Evolutionary conservation across 495 filamentous ascomycete species (phyloP), one percentile per base, ranked within the genome.

Genomic region (Penicillium bovifimosum): DNA sequence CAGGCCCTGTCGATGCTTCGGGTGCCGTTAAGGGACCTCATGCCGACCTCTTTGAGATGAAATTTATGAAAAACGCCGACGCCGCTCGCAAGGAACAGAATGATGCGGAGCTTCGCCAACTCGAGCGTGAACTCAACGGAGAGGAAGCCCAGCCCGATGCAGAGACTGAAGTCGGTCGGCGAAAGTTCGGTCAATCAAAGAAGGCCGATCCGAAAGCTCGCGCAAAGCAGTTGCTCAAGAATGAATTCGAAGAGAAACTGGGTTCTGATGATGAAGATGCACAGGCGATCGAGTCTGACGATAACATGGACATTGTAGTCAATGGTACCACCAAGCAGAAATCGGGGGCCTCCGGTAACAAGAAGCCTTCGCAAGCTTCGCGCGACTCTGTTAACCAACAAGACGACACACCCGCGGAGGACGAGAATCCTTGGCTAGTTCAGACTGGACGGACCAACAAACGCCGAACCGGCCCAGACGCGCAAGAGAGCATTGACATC

Each of bases 41-140:
- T 55, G 72, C 78, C 16, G 79, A 76, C 50, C 72, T 96, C 8
- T 76, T 81, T 58, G 76, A 77, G 26, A 86, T 95, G 87, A 86
- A 86, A 59, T 98, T 97, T 62, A 98, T 98, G 93, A 81, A 84
- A 56, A 88, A 84, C 36, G 91, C 90, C 10, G 90, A 96, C 55
- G 87, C 84, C 9, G 74, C 80, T 34, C 80, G 80, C 55, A 91
- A 84, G 62, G 82, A 82, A 47, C 76, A 83, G 53, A 97, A 96
- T 49, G 88, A 96, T 60, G 85, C 86, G 34, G 80, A 87, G 35
- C 71, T 93, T n/a, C 82, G 86, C 51, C 72, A 80, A 45, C 78
- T 97, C 24, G 80, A 86, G 34, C 81, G 82, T 53, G 87, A 95
- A 31, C 72, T 96, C 1, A 82, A 70, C 40, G 76, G 76, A 2